Evolutionary conservation across 176 grass and related monocot genomes (phyloP).

Genomic region (Aegilops umbellulata): DNA sequence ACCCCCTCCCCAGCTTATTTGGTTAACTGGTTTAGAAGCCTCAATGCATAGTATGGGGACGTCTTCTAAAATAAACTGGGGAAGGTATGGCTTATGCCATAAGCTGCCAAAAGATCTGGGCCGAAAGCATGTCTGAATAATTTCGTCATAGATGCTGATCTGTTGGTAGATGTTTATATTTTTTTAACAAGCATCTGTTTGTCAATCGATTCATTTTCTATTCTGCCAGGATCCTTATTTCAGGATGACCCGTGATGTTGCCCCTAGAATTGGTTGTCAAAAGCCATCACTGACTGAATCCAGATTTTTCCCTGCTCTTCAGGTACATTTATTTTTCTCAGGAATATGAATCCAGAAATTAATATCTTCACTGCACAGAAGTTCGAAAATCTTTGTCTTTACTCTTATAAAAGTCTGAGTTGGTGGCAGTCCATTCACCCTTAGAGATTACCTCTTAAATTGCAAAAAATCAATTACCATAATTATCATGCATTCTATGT

Average conservation of each 20-base stretch:
- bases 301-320: conserved; percentile 93
- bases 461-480: too few species aligned
- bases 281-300: conserved; percentile 90
- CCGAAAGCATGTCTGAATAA: background rate
- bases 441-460: too few species aligned
- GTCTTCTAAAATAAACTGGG: too few species aligned
- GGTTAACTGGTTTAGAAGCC: too few species aligned
- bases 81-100: too few species aligned
- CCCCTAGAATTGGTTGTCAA: conserved; percentile 82
- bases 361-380: background rate
- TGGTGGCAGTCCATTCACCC: too few species aligned
- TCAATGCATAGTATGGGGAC: too few species aligned
- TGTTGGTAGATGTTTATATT: background rate
- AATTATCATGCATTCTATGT: too few species aligned
- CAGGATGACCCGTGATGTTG: conserved; percentile 94
- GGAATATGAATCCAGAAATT: too few species aligned
- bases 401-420: too few species aligned
- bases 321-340: conserved; percentile 43
- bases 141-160: background rate
- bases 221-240: conserved; percentile 86
- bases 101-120: too few species aligned
- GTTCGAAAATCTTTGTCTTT: background rate
- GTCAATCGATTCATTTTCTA: conserved; percentile 5
- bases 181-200: background rate
- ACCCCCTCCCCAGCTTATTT: too few species aligned